Base-by-base conservation (phyloP, 192 early-diverging fungal genomes). In the Podila epigama region DNA sequence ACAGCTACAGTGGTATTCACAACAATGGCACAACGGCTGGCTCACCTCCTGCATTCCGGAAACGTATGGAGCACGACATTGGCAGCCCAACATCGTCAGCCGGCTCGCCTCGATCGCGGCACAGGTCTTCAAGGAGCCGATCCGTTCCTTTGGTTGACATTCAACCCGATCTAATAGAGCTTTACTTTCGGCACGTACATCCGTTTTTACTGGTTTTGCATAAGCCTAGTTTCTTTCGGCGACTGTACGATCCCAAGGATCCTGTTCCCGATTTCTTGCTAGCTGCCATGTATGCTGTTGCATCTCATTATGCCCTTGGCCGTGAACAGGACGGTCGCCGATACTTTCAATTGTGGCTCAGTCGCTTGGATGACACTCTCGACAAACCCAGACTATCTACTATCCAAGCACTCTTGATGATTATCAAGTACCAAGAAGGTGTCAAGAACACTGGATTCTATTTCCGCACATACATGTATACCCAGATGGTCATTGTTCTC, bases 121-220 rank as follows among this genome's bases (percentile, higher is more conserved):
- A 65, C 9, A 61, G 57, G 0, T 72, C 70, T 3, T 53, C 57
- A 8, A 57, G 62, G 51, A 63, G 62, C 51, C 54, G 70, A 51
- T 72, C 70, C 8, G 62, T 72, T 12, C 70, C 70, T 1, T 4
- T 65, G 39, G 51, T 72, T 11, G 70, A 72, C 28, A 65, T 72
- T 27, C 62, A 63, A 11, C 51, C 62, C 22, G 52, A 81, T 42
- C 33, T 81, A 12, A 70, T 85, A 10, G 72, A 83, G 15, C 36
- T 70, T 3, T 88, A 88, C 40, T 88, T 88, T 48, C 52, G 79
- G 18, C 69, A 86, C 68, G 80, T 88, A 1, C 87, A 88, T 52
- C 82, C 79, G 7, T 86, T 86, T 50, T 41, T 79, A 18, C 83
- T 85, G 4, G 72, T 88, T 27, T 57, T 88, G 2, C 83, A 88